Conservation (phyloP, 495 filamentous ascomycete genomes). For the Terfezia boudieri region DNA sequence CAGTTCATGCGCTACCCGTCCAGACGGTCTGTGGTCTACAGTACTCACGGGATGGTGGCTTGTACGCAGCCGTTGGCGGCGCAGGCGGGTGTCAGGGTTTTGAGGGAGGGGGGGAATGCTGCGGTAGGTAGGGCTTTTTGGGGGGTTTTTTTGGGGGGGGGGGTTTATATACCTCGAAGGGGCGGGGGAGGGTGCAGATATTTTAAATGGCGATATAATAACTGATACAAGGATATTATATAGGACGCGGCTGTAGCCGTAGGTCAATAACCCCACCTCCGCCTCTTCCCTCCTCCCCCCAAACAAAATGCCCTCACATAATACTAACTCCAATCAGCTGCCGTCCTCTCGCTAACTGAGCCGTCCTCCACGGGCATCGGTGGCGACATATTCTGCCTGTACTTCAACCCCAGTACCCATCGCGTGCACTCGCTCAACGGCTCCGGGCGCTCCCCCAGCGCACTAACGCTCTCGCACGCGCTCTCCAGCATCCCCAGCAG, state of each 20-base stretch:
- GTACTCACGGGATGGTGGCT: slow-evolving; percentile 75
- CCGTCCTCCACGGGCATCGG: slow-evolving; percentile 90
- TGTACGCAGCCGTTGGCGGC: slow-evolving; percentile 82
- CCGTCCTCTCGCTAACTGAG: slow-evolving; percentile 81
- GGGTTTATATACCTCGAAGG: slow-evolving; percentile 22
- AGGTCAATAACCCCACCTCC: slow-evolving; percentile 12
- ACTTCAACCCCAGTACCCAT: slow-evolving; percentile 62
- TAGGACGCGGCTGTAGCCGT: slow-evolving; percentile 90
- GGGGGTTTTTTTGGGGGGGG: slow-evolving; percentile 62
- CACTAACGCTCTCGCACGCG: slow-evolving; percentile 44
- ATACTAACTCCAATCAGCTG: slow-evolving; percentile 26
- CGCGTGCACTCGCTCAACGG: slow-evolving; percentile 75
- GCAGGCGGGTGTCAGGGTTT: slow-evolving; percentile 61
- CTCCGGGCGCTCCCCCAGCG: slow-evolving; percentile 57
- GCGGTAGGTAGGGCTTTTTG: slow-evolving; percentile 49
- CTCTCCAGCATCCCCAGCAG: slow-evolving; percentile 41
- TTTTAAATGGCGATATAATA: background rate
- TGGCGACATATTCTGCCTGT: slow-evolving; percentile 95
- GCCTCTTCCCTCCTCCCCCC: background rate
- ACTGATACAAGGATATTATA: background rate
- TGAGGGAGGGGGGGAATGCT: slow-evolving; percentile 76
- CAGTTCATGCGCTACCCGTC: slow-evolving; percentile 48
- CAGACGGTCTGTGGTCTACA: slow-evolving; percentile 78
- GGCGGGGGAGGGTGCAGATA: too few species aligned
- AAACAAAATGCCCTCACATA: background rate